A percentile compares a stretch with the other conserved stretches of the same genome.
Conservation (phyloP, 495 filamentous ascomycete genomes). For the Penicillium argentinense region DNA sequence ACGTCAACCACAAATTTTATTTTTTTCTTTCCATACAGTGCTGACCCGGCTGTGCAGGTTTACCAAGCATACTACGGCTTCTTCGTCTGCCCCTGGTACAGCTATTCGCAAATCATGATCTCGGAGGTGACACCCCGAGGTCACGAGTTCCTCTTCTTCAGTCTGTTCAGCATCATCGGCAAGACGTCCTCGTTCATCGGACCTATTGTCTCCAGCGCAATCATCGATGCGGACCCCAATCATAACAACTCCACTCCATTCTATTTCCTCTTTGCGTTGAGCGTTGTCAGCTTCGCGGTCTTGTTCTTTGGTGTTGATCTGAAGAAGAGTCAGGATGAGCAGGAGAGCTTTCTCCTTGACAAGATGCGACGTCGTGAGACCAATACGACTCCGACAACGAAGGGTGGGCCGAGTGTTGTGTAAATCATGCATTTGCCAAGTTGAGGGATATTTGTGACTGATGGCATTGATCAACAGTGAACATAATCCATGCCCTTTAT, state of each 20-base stretch:
- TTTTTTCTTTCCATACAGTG: neutral
- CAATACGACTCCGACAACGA: constrained; percentile 4
- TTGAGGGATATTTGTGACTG: no score
- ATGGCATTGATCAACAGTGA: no score
- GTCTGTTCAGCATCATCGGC: constrained; percentile 63
- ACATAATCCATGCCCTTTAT: no score
- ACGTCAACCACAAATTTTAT: neutral
- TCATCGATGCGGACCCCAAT: constrained; percentile 59
- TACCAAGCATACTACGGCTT: constrained; percentile 66
- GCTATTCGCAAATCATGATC: constrained; percentile 68
- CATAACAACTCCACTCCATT: constrained; percentile 59
- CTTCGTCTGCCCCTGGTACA: constrained; percentile 68
- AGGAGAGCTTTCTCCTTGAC: constrained; percentile 36
- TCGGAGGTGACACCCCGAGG: constrained; percentile 64
- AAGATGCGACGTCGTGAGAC: constrained; percentile 15
- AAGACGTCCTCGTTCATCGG: constrained; percentile 66
- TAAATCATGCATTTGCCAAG: neutral
- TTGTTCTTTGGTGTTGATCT: constrained; percentile 56
- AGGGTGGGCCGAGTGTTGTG: neutral
- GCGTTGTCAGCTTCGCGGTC: constrained; percentile 51
- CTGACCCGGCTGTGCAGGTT: constrained; percentile 26
- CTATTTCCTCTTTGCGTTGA: constrained; percentile 62
- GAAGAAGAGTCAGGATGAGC: constrained; percentile 58
- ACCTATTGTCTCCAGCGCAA: constrained; percentile 62
- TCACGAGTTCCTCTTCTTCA: constrained; percentile 68